phyloP scores from a whole-genome alignment of 75 land plant species.

The Pinus tabuliformis region DNA sequence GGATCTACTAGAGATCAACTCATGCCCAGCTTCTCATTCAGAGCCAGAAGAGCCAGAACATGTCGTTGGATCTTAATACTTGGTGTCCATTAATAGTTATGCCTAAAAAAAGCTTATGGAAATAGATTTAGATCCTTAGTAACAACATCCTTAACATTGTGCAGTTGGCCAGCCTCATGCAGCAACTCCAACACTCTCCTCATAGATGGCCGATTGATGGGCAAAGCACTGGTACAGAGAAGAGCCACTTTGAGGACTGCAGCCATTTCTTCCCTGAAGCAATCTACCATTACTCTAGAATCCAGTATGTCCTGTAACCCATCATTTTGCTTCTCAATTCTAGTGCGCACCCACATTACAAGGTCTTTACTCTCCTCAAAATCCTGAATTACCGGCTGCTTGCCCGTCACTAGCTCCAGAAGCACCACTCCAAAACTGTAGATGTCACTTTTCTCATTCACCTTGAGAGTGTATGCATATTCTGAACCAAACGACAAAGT shows the following conservation, averaged over 20 bases:
- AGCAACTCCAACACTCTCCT: conserved; percentile 75
- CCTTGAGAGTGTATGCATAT: conserved; percentile 58
- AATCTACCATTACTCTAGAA: conserved; percentile 1
- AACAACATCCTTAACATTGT: not conserved
- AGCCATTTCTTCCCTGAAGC: conserved; percentile 36
- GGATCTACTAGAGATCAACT: no score
- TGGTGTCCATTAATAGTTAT: no score
- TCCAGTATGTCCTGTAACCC: not conserved
- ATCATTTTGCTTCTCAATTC: not conserved
- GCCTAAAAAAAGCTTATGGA: no score
- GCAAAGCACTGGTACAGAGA: conserved; percentile 54
- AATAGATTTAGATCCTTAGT: no score
- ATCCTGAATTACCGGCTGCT: conserved; percentile 41
- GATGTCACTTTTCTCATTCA: conserved; percentile 63
- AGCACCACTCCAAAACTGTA: conserved; percentile 86
- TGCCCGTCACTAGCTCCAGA: conserved; percentile 73
- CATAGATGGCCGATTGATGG: conserved; percentile 77
- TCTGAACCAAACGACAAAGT: conserved; percentile 28
- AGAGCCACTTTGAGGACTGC: conserved; percentile 61
- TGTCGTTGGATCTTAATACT: no score
- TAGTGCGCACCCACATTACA: conserved; percentile 20
- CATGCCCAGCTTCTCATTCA: no score
- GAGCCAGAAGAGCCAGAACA: no score
- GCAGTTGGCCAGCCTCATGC: conserved; percentile 10
- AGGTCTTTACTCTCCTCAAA: conserved; percentile 10